These are phyloP conservation scores for Globisporangium nodosum DNA, from an alignment of 352 stramenopile species.

Conservation along the genomic window DNA sequence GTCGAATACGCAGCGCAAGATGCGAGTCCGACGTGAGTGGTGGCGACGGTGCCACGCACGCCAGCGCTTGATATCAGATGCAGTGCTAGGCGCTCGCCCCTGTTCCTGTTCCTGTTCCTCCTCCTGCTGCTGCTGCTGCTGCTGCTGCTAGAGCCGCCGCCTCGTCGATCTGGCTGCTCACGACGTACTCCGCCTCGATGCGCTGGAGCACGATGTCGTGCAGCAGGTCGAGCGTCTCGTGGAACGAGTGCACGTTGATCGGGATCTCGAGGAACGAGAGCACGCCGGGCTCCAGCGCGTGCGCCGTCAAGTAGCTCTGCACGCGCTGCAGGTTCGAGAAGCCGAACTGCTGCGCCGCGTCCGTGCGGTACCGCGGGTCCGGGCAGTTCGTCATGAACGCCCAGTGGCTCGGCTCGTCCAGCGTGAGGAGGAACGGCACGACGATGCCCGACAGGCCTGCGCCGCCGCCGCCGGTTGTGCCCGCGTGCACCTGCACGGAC, in stretches of 20 bases:
- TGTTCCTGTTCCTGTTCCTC: background rate
- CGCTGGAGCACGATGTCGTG: conserved; percentile 83
- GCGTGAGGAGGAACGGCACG: conserved; percentile 69
- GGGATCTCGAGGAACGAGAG: conserved; percentile 71
- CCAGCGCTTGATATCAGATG: background rate
- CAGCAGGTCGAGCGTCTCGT: conserved; percentile 78
- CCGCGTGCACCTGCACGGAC: conserved; percentile 21
- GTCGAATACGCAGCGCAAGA: background rate
- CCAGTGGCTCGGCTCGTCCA: conserved; percentile 58
- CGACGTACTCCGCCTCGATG: conserved; percentile 74
- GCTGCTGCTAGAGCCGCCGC: background rate
- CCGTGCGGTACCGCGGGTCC: conserved; percentile 70
- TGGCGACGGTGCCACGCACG: background rate
- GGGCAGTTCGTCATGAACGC: conserved; percentile 83
- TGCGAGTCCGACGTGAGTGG: background rate
- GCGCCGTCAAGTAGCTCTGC: conserved; percentile 62
- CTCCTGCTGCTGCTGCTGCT: background rate
- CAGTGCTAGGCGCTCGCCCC: background rate
- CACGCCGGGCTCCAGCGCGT: conserved; percentile 34
- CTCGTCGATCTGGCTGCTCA: background rate
- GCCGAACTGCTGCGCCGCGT: conserved; percentile 33
- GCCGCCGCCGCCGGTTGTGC: conserved; percentile 4
- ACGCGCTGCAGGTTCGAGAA: conserved; percentile 77
- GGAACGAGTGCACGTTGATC: conserved; percentile 84
- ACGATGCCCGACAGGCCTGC: conserved; percentile 60